Evolutionary conservation across 2,329 filamentous ascomycete species (phyloP).

Genomic region (Trichoderma breve): DNA sequence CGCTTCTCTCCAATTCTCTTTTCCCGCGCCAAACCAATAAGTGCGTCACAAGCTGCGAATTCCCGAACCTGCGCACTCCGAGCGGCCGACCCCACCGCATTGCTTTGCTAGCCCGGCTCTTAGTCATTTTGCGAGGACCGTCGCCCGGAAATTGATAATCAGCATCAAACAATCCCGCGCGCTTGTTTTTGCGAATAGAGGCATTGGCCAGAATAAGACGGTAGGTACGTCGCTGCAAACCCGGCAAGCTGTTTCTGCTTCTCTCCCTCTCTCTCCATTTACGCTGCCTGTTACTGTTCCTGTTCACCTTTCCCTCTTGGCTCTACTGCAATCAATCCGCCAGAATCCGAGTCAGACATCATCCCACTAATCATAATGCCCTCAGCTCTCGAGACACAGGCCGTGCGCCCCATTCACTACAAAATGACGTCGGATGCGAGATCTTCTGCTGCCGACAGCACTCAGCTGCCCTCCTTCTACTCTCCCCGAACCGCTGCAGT

Average conservation of each 20-base stretch:
- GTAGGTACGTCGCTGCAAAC: conserved; percentile 8
- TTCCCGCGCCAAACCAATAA: not conserved
- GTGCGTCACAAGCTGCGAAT: not conserved
- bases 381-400: conserved; percentile 11
- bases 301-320: not conserved
- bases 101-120: not conserved
- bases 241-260: no score
- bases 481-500: conserved; percentile 40
- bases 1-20: not conserved
- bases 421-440: conserved; percentile 14
- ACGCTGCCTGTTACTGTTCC: not conserved
- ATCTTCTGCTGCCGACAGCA: conserved; percentile 26
- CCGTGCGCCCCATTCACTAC: conserved; percentile 1
- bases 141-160: conserved; percentile 20
- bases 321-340: not conserved
- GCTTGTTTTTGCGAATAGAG: conserved; percentile 12
- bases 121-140: conserved; percentile 12
- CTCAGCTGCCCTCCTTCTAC: conserved; percentile 47
- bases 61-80: conserved; percentile 13
- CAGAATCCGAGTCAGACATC: not conserved
- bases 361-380: conserved; percentile 12
- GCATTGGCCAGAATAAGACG: conserved; percentile 5
- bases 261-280: not conserved
- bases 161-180: conserved; percentile 15
- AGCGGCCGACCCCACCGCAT: conserved; percentile 7